A percentile compares a stretch with the other conserved stretches of the same genome.
phyloP scores from a whole-genome alignment of 2,329 filamentous ascomycete species.

The Geosmithia morbida region DNA sequence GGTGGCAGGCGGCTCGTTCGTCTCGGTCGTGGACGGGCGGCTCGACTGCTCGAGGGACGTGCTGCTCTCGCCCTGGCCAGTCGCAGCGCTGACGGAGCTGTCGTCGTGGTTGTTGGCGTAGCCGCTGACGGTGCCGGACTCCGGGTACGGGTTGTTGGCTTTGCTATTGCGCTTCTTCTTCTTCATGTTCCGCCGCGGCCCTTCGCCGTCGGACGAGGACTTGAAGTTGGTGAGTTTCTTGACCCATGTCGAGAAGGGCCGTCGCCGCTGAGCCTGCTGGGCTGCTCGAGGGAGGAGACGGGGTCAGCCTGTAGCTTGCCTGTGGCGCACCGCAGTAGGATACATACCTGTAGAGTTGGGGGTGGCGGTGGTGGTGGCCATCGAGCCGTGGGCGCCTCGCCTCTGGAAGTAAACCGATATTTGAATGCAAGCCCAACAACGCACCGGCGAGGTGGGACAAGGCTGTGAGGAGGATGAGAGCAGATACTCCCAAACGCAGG shows the following conservation, averaged over 20 bases:
- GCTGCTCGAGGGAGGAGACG: constrained; percentile 20
- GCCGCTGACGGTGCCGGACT: constrained; percentile 48
- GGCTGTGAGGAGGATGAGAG: neutral
- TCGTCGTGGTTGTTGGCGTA: constrained; percentile 15
- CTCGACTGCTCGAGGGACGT: constrained; percentile 26
- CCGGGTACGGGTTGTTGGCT: constrained; percentile 84
- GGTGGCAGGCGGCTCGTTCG: constrained; percentile 12
- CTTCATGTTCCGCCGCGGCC: constrained; percentile 25
- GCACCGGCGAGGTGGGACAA: neutral
- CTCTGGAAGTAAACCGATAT: neutral
- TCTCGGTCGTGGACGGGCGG: neutral
- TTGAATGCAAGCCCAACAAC: neutral
- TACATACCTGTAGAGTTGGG: constrained; percentile 1
- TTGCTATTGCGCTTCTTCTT: constrained; percentile 41
- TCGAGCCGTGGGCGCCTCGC: neutral
- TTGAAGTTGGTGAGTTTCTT: constrained; percentile 88
- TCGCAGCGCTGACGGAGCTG: constrained; percentile 41
- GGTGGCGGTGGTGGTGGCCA: constrained; percentile 3
- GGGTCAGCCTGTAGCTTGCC: neutral
- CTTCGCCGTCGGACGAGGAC: constrained; percentile 45
- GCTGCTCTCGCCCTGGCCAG: constrained; percentile 36
- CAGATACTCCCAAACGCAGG: neutral
- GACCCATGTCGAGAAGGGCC: constrained; percentile 87
- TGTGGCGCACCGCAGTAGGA: neutral
- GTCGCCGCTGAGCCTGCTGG: constrained; percentile 52